Base-by-base conservation (phyloP, 208 protist genomes). In the Crithidia fasciculata region DNA sequence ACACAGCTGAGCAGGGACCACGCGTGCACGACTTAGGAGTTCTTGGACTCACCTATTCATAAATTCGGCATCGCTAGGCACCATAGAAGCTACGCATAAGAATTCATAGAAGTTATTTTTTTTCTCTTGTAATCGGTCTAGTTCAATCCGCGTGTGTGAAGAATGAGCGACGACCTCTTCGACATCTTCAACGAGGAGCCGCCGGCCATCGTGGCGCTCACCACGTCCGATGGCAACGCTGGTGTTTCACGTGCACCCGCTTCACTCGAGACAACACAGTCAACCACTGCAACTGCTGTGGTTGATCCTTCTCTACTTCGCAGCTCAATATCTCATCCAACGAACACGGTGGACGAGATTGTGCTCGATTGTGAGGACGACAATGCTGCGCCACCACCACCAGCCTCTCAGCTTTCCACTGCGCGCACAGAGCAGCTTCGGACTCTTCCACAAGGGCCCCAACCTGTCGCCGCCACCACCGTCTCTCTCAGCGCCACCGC, bases 141-240 rank as follows among this genome's bases (percentile, higher is more conserved):
- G 0, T 28, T 28, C 28, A 28, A 28, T 1, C 28, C 28, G 28
- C 28, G 0, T 28, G 28, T 28, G 28, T 57, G 41, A 15, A 47
- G 12, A 19, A 74, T 76, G 76, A 86, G 86, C 58, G 85, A 92
- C n/a, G 83, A 93, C 66, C 79, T 79, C 47, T 93, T 93, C 41
- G 83, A 84, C 18, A 69, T 93, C 19, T 76, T 84, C 69, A 79
- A 78, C 54, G 72, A 59, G 36, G 36, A 55, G 41, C 47, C 53
- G 10, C 9, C 39, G 16, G 39, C 18, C 57, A 13, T 37, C 7
- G 39, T 2, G 5, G 39, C 8, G 7, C 28, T 62, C 39, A 39
- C 57, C 41, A 18, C 6, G 9, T 6, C 15, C 0, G 28, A 28
- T 58, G 6, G 8, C 28, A 13, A 5, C 8, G 7, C 52, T 55